Conservation (phyloP, 352 stramenopile genomes). For the Globisporangium solare region DNA sequence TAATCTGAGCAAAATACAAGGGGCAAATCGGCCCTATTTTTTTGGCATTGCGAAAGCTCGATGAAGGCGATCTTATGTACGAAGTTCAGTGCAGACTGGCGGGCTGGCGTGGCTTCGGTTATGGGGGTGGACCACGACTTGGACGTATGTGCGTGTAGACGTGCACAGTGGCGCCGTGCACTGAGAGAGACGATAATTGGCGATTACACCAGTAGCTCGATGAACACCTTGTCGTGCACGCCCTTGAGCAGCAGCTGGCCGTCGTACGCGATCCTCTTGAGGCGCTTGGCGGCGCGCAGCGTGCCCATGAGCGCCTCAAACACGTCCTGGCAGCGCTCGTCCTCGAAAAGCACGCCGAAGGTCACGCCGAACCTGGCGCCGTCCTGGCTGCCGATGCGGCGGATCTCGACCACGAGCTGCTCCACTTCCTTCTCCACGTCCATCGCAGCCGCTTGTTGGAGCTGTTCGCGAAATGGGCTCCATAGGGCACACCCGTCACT, state of each 20-base stretch:
- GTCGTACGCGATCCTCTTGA: constrained; percentile 75
- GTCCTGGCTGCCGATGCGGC: constrained; percentile 46
- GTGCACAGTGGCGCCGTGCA: too few relatives aligned
- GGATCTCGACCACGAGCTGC: constrained; percentile 70
- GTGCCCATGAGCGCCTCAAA: constrained; percentile 84
- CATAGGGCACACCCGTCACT: too few relatives aligned
- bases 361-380: constrained; percentile 48
- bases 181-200: too few relatives aligned
- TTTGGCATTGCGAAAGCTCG: too few relatives aligned
- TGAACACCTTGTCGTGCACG: constrained; percentile 72
- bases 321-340: constrained; percentile 74
- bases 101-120: background rate
- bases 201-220: constrained; percentile 47
- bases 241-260: constrained; percentile 83
- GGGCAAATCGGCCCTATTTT: too few relatives aligned
- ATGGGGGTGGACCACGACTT: too few relatives aligned
- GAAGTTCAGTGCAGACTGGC: background rate
- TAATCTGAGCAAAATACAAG: constrained; percentile 2
- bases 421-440: constrained; percentile 71
- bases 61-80: too few relatives aligned
- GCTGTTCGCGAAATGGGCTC: too few relatives aligned
- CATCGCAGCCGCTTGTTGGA: constrained; percentile 17
- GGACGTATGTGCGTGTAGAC: too few relatives aligned
- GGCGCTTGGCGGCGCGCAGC: constrained; percentile 69
- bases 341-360: constrained; percentile 81